Conservation (phyloP, 1,284 basidiomycete species). For the Ustanciosporium gigantosporum region DNA sequence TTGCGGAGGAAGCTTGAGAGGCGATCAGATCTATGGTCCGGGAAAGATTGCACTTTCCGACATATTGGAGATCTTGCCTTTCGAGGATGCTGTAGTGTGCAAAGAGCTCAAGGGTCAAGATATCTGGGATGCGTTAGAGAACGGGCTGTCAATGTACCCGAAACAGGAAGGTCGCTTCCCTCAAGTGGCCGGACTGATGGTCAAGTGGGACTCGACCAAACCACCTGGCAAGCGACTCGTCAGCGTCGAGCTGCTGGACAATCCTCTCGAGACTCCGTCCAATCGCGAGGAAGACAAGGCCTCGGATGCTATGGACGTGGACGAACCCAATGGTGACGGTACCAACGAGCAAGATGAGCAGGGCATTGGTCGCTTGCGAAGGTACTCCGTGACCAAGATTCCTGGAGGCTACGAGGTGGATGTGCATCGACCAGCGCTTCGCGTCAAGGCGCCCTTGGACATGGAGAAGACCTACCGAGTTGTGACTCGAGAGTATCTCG, state of each 20-base stretch:
- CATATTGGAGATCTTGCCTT: slow-evolving; percentile 83
- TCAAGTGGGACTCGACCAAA: slow-evolving; percentile 81
- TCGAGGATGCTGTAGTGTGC: slow-evolving; percentile 79
- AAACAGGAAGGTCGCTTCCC: slow-evolving; percentile 93
- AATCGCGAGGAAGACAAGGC: neutral
- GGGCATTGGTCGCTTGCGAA: slow-evolving; percentile 8
- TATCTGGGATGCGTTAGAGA: slow-evolving; percentile 81
- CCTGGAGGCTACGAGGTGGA: slow-evolving; percentile 27
- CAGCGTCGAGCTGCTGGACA: slow-evolving; percentile 44
- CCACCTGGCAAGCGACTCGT: slow-evolving; percentile 42
- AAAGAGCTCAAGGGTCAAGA: slow-evolving; percentile 78
- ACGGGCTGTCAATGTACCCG: slow-evolving; percentile 76
- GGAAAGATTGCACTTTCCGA: slow-evolving; percentile 79
- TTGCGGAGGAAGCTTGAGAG: slow-evolving; percentile 73
- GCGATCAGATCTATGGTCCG: slow-evolving; percentile 78
- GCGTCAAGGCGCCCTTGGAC: slow-evolving; percentile 32
- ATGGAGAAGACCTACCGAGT: slow-evolving; percentile 68
- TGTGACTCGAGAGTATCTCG: slow-evolving; percentile 77
- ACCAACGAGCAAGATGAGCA: slow-evolving; percentile 1
- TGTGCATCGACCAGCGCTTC: slow-evolving; percentile 31
- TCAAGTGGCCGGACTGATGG: slow-evolving; percentile 79
- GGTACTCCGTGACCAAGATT: slow-evolving; percentile 22
- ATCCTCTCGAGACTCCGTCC: slow-evolving; percentile 17
- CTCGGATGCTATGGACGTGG: slow-evolving; percentile 22
- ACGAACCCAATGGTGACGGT: neutral